Percentiles rank a stretch among this genome's conserved stretches.
Evolutionary conservation across 106 monocot species (phyloP).

Genomic region (Platanthera zijinensis): DNA sequence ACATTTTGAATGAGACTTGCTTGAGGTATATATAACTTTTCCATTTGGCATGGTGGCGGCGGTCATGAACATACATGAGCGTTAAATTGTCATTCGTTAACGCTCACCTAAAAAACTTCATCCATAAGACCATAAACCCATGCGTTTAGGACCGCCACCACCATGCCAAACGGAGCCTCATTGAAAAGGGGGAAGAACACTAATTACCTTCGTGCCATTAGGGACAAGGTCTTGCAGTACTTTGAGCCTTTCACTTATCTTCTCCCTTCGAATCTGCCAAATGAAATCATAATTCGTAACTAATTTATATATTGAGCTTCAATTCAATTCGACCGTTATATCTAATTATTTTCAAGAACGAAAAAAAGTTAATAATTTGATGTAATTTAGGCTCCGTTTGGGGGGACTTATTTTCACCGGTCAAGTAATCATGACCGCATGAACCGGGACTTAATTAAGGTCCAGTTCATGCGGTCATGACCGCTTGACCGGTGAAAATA

Average conservation of each 20-base stretch:
- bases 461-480: too few relatives aligned
- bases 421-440: too few relatives aligned
- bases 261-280: conserved; percentile 68
- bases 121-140: neutral
- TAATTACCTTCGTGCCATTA: conserved; percentile 75
- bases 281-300: neutral
- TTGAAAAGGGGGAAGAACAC: neutral
- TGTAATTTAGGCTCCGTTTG: too few relatives aligned
- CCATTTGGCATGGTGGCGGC: neutral
- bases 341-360: neutral
- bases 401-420: too few relatives aligned
- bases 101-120: too few relatives aligned
- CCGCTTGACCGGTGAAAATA: too few relatives aligned
- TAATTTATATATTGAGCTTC: neutral
- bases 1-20: too few relatives aligned
- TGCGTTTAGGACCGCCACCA: neutral
- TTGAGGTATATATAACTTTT: too few relatives aligned
- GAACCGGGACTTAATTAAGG: too few relatives aligned
- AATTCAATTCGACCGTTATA: neutral
- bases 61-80: neutral
- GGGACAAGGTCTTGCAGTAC: conserved; percentile 90
- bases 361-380: neutral
- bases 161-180: neutral
- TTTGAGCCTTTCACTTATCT: conserved; percentile 80
- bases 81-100: too few relatives aligned